Evolutionary conservation across 2,329 filamentous ascomycete species (phyloP), one percentile per base, ranked within the genome.

Genomic region (Thielaviopsis punctulata): DNA sequence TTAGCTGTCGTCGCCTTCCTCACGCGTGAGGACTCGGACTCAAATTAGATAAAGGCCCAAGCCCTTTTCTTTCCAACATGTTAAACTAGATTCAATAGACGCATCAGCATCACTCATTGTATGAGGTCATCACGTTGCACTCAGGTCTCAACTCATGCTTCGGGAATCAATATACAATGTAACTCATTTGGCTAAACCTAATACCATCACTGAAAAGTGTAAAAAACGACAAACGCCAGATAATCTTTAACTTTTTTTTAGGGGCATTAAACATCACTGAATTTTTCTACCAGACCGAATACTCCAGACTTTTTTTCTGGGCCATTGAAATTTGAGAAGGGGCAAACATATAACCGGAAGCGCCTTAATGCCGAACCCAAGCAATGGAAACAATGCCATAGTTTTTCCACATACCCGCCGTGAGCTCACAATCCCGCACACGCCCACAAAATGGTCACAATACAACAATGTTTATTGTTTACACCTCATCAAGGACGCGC

Each of bases 401-500:
- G 48, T 43, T 43, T n/a, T 51, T 54, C 48, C 52, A 54, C 44
- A 54, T 54, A 54, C 52, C 52, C 48, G 43, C 52, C 48, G 48
- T 50, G 43, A 44, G 52, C 48, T 51, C 52, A 54, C 45, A 52
- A 54, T 54, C 33, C 49, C 39, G 48, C 41, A 54, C 27, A 54
- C 48, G 44, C 52, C 52, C 52, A 39, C 36, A 52, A 55, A 52
- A 50, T 55, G 53, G 53, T 55, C 53, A 55, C 53, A 50, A 52
- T 48, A 49, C 53, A 55, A 52, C 53, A 49, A 47, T 55, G 46
- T 55, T 52, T 55, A 55, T 55, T 55, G 51, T 75, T 88, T 87
- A 96, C 73, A 96, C 92, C 69, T 80, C 81, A 69, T 94, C 86
- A 64, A 95, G 79, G 66, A 95, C 87, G 66, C 78, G 79, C 82